These are phyloP conservation scores for Theobroma cacao DNA, from an alignment of 345 rosid genomes.

Conservation along the genomic window DNA sequence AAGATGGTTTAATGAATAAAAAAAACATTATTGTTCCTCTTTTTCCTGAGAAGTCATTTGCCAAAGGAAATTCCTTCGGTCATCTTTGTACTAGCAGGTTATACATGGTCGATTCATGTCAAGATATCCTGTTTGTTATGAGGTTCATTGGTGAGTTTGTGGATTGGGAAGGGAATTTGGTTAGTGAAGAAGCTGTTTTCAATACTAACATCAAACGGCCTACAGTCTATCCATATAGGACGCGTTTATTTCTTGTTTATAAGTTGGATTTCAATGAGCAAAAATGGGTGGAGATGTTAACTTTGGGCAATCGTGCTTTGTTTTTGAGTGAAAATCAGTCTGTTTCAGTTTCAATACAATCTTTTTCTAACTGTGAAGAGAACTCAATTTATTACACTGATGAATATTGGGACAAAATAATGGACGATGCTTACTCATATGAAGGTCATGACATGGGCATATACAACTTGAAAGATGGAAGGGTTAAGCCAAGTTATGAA, in stretches of 20 bases:
- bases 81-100: background rate
- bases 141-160: background rate
- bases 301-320: background rate
- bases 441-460: conserved; percentile 8
- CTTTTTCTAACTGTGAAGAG: background rate
- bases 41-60: background rate
- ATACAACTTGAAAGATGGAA: background rate
- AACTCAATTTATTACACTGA: conserved; percentile 2
- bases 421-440: background rate
- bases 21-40: background rate
- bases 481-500: background rate
- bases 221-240: background rate
- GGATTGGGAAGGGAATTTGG: background rate
- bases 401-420: conserved; percentile 6
- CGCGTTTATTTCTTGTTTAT: background rate
- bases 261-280: background rate
- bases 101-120: background rate
- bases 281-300: background rate
- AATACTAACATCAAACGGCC: background rate
- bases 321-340: conserved; percentile 2
- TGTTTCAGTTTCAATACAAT: background rate
- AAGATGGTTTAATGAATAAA: background rate
- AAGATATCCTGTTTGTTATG: background rate
- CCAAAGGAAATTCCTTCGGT: background rate
- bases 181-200: background rate